These are phyloP conservation scores for Nymphaea thermarum DNA, from an alignment of 164 flowering plant genomes.

Conservation along the genomic window DNA sequence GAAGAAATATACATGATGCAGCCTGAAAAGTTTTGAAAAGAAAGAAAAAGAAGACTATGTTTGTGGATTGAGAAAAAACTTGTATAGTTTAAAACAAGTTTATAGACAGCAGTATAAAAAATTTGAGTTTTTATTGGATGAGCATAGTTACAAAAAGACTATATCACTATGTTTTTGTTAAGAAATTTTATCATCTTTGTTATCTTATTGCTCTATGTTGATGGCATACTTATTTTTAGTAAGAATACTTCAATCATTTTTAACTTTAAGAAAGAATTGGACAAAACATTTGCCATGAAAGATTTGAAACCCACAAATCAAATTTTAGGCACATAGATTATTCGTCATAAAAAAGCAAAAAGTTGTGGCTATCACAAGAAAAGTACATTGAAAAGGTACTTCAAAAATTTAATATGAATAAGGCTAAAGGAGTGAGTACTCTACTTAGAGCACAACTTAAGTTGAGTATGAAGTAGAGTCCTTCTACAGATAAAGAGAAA, in stretches of 20 bases:
- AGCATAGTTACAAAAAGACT: too few species aligned
- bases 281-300: constrained; percentile 2
- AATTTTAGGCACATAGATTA: too few species aligned
- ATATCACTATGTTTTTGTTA: too few species aligned
- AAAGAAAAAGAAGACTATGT: too few species aligned
- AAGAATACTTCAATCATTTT: not conserved
- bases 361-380: constrained; percentile 2
- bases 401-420: not conserved
- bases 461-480: not conserved
- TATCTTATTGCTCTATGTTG: not conserved
- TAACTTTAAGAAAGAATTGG: not conserved
- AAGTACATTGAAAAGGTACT: not conserved
- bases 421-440: not conserved
- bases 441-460: not conserved
- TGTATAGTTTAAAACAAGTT: too few species aligned
- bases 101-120: too few species aligned
- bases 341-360: not conserved
- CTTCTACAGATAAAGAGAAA: not conserved
- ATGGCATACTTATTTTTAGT: not conserved
- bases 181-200: not conserved
- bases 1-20: too few species aligned
- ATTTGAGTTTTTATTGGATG: too few species aligned
- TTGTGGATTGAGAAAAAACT: too few species aligned
- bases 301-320: not conserved
- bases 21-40: too few species aligned